A percentile compares a stretch with the other conserved stretches of the same genome.
phyloP scores from a whole-genome alignment of 169 alveolate genomes.

The Sarcocystis neurona region DNA sequence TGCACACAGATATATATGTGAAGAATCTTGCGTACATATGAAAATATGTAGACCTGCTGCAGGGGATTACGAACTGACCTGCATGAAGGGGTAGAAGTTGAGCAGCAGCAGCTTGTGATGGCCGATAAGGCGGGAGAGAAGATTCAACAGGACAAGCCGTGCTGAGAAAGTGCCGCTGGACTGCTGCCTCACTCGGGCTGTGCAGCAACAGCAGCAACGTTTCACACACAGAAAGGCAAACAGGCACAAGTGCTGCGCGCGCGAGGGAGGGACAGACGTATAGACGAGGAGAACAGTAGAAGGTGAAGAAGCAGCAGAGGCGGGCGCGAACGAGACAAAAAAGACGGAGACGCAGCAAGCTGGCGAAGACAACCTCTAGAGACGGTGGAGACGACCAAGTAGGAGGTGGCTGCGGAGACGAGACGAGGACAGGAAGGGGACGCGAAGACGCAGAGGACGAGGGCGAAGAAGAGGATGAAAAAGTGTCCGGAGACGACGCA shows the following conservation, averaged over 20 bases:
- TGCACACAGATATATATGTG: no score
- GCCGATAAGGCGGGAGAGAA: constrained; percentile 84
- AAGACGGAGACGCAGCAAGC: background rate
- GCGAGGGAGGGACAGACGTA: no score
- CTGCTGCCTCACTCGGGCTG: constrained; percentile 56
- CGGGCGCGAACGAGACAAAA: constrained; percentile 12
- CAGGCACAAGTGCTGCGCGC: background rate
- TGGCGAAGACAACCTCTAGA: no score
- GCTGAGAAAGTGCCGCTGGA: constrained; percentile 73
- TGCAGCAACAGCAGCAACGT: background rate
- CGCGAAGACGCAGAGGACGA: constrained; percentile 54
- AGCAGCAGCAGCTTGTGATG: constrained; percentile 80
- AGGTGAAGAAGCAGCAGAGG: background rate
- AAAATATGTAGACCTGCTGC: no score
- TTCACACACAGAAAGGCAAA: background rate
- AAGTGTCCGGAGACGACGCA: no score
- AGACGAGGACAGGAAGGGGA: no score
- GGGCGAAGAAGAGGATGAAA: background rate
- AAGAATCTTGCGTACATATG: no score
- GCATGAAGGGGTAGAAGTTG: constrained; percentile 78
- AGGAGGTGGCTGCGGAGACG: no score
- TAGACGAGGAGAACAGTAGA: constrained; percentile 1
- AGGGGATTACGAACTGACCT: constrained; percentile 20
- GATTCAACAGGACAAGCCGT: constrained; percentile 76
- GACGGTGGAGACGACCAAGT: no score